A percentile compares a stretch with the other conserved stretches of the same genome.
These are phyloP conservation scores for Balansia obtecta DNA, from an alignment of 2,329 filamentous ascomycete genomes.

Conservation along the genomic window DNA sequence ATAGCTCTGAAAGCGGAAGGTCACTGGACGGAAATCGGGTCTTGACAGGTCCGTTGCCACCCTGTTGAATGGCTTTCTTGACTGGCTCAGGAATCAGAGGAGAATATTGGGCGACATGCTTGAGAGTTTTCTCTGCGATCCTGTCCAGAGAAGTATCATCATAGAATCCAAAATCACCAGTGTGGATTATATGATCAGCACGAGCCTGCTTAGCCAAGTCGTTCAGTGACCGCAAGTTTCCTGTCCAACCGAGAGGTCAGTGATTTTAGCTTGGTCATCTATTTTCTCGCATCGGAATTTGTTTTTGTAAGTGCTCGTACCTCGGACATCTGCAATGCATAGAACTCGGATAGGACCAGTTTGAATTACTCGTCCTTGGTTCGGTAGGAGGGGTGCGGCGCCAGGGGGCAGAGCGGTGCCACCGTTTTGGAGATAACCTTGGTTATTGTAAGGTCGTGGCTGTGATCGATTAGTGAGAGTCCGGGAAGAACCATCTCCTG, in stretches of 20 bases:
- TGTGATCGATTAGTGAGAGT: conserved; percentile 16
- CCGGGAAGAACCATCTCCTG: conserved; percentile 1
- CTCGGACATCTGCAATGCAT: conserved; percentile 62
- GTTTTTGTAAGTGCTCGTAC: conserved; percentile 29
- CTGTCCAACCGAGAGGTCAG: conserved; percentile 33
- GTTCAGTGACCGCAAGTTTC: conserved; percentile 90
- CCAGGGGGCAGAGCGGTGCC: conserved; percentile 41
- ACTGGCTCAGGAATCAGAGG: conserved; percentile 73
- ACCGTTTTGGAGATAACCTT: conserved; percentile 52
- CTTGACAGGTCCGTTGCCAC: conserved; percentile 69
- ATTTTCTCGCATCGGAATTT: neutral
- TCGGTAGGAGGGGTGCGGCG: conserved; percentile 52
- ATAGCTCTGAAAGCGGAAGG: conserved; percentile 83
- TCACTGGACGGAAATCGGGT: conserved; percentile 69
- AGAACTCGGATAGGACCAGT: conserved; percentile 54
- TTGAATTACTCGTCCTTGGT: conserved; percentile 55
- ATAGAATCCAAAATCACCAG: conserved; percentile 98
- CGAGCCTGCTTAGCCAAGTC: conserved; percentile 89
- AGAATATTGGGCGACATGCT: conserved; percentile 97
- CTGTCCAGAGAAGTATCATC: conserved; percentile 90
- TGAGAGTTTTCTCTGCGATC: conserved; percentile 96
- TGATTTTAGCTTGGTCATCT: neutral
- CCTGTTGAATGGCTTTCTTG: conserved; percentile 54
- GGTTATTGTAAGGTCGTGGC: conserved; percentile 35
- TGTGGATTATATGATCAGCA: conserved; percentile 97